Evolutionary conservation across 176 grass and related monocot species (phyloP), one percentile per base, ranked within the genome.

Genomic region (Aegilops sharonensis): DNA sequence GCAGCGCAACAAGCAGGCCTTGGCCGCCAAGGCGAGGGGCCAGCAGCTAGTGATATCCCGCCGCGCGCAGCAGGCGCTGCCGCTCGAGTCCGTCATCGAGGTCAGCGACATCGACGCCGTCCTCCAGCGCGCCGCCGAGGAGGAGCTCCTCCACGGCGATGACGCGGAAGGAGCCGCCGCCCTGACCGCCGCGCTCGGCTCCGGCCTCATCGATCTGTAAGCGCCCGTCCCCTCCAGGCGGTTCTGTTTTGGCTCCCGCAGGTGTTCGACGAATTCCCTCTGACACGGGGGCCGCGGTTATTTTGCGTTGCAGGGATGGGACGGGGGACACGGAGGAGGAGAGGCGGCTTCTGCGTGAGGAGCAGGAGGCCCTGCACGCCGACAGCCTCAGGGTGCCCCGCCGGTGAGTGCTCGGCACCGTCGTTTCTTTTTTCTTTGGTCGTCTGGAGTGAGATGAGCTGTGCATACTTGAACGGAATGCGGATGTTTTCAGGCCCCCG

Each of bases 31-130:
- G 84, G 91, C 87, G 91, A 93, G 89, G 77, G 94, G 93, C 23
- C 91, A 85, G 18, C 89, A 80, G 24, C 66, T 91, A 25, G 45
- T 78, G 18, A 78, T 83, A 81, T 79, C 81, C 36, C 82, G 83
- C 60, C 88, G 89, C 84, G 85, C 54, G 78, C 86, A 64, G 35
- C 89, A 72, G 71, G 74, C 68, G 35, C 86, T 89, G 78, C 79
- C 86, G 29, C 91, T 95, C 45, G 89, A 95, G 80, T 95, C 89
- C 31, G 84, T 91, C 84, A 95, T 83, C 61, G 91, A 95, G 39
- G 82, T 95, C 89, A 84, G 89, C 87, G 91, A 95, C 82, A 93
- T 95, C 57, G 89, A 95, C 56, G 87, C 86, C 75, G 82, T 95
- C 47, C 65, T 93, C 18, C 84, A 91, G 77, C 84, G 86, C 3